These are phyloP conservation scores for Cystofilobasidium capitatum DNA, from an alignment of 768 basidiomycete genomes.

Conservation along the genomic window DNA sequence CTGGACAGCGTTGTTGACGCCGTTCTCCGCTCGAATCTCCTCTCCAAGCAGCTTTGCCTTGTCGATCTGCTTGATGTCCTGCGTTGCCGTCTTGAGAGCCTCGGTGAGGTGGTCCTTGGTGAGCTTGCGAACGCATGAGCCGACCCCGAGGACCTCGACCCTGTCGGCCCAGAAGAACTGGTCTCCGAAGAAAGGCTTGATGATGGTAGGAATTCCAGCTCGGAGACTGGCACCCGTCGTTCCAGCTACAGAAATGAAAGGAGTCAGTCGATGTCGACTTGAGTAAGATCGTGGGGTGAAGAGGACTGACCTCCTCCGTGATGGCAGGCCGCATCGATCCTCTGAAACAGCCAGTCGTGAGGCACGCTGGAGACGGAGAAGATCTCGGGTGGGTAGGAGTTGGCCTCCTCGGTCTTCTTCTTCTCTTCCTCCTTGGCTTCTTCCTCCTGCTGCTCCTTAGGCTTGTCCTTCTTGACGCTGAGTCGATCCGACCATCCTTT, in stretches of 20 bases:
- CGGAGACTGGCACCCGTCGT: constrained; percentile 89
- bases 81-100: constrained; percentile 70
- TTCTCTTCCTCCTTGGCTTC: constrained; percentile 43
- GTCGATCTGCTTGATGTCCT: constrained; percentile 76
- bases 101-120: constrained; percentile 67
- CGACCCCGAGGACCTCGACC: constrained; percentile 91
- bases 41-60: constrained; percentile 77
- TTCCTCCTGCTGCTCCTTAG: constrained; percentile 44
- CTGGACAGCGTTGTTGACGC: constrained; percentile 86
- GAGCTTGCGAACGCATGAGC: constrained; percentile 75
- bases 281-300: neutral
- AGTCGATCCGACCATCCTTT: constrained; percentile 97
- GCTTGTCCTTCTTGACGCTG: constrained; percentile 38
- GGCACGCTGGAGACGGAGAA: constrained; percentile 57
- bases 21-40: constrained; percentile 79
- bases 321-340: constrained; percentile 94
- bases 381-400: constrained; percentile 68
- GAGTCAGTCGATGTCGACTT: too few relatives aligned
- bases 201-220: constrained; percentile 89
- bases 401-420: constrained; percentile 17
- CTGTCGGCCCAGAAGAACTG: constrained; percentile 97
- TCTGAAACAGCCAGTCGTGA: constrained; percentile 80
- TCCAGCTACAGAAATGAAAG: constrained; percentile 48
- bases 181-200: constrained; percentile 68
- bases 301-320: constrained; percentile 57